phyloP scores from a whole-genome alignment of 2,329 filamentous ascomycete species.

The Pseudogymnoascus sp. region DNA sequence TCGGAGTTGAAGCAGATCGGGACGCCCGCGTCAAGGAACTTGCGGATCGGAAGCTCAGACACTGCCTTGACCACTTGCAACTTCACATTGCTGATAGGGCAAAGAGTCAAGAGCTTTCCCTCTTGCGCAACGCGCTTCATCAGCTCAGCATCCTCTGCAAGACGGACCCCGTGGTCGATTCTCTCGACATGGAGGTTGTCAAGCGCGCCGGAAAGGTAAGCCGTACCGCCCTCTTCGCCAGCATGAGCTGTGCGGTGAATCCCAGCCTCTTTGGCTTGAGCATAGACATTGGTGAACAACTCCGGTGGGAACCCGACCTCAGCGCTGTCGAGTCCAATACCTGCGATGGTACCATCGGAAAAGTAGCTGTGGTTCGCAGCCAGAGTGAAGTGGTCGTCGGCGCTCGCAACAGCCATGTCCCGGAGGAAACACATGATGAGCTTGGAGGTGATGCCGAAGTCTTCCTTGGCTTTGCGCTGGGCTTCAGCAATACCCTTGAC shows the following conservation, averaged over 20 bases:
- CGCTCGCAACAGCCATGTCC: constrained; percentile 56
- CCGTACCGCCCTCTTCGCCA: constrained; percentile 64
- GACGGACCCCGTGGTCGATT: constrained; percentile 67
- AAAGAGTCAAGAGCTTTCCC: constrained; percentile 58
- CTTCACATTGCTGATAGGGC: constrained; percentile 64
- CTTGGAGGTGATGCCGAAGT: constrained; percentile 56
- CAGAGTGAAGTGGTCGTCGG: constrained; percentile 38
- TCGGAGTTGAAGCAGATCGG: constrained; percentile 41
- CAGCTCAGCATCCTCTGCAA: constrained; percentile 51
- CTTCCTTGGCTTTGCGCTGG: constrained; percentile 48
- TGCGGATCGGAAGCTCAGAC: constrained; percentile 37
- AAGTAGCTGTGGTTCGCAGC: constrained; percentile 38
- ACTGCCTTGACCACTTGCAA: constrained; percentile 37
- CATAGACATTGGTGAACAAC: constrained; percentile 56
- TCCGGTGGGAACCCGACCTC: constrained; percentile 48
- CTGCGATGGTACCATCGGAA: constrained; percentile 45
- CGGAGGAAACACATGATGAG: constrained; percentile 67
- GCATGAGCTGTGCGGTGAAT: constrained; percentile 64
- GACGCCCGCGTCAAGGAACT: constrained; percentile 37
- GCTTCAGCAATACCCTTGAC: constrained; percentile 55
- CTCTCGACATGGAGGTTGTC: constrained; percentile 53
- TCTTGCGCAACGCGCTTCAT: constrained; percentile 49
- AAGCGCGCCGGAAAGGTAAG: constrained; percentile 57
- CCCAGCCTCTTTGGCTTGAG: constrained; percentile 41
- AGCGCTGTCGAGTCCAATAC: constrained; percentile 61